A percentile compares a stretch with the other conserved stretches of the same genome.
phyloP scores from a whole-genome alignment of 2,329 filamentous ascomycete genomes.

The Akanthomyces muscarius region DNA sequence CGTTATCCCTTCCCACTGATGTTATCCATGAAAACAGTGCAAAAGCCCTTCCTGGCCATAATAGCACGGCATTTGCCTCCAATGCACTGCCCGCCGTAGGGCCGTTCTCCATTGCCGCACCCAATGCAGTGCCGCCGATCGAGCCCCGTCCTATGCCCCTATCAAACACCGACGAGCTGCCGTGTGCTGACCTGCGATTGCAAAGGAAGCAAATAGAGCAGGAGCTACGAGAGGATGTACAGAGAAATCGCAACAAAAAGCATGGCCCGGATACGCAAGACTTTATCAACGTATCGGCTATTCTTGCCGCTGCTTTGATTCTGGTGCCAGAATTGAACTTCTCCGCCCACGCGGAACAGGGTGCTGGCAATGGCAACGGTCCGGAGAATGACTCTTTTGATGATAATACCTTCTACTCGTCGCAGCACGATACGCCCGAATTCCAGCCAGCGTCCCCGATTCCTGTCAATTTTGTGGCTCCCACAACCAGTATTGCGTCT shows the following conservation, averaged over 20 bases:
- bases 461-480: not conserved
- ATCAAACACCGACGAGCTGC: slow-evolving; percentile 79
- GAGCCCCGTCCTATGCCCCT: slow-evolving; percentile 67
- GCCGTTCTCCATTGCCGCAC: not conserved
- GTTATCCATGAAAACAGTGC: not conserved
- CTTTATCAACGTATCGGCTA: slow-evolving; percentile 68
- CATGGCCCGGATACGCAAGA: slow-evolving; percentile 52
- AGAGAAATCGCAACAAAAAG: slow-evolving; percentile 50
- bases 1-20: not conserved
- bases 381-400: slow-evolving; percentile 77
- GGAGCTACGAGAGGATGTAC: slow-evolving; percentile 69
- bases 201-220: slow-evolving; percentile 80
- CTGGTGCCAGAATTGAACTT: slow-evolving; percentile 67
- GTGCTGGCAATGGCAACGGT: slow-evolving; percentile 50
- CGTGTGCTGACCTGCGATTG: slow-evolving; percentile 75
- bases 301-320: slow-evolving; percentile 66
- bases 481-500: not conserved
- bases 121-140: not conserved
- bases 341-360: slow-evolving; percentile 54
- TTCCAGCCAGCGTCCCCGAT: slow-evolving; percentile 47
- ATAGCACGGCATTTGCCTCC: slow-evolving; percentile 34
- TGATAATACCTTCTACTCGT: slow-evolving; percentile 94
- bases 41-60: slow-evolving; percentile 21
- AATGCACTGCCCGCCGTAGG: slow-evolving; percentile 31
- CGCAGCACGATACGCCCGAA: slow-evolving; percentile 76